Conservation (phyloP, 352 stramenopile species). For the Globisporangium apiculatum region DNA sequence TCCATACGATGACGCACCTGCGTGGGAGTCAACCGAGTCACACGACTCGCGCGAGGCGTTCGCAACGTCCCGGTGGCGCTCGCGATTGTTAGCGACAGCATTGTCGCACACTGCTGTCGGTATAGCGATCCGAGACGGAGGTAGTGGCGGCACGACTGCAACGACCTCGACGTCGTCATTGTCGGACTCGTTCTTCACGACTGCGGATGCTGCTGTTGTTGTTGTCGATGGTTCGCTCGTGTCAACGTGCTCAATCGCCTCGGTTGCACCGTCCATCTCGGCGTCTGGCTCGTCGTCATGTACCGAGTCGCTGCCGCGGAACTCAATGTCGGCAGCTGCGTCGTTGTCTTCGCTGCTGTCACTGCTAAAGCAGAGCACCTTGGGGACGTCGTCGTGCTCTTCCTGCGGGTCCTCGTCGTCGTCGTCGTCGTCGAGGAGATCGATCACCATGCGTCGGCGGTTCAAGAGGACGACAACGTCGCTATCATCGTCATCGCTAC, state of each 20-base stretch:
- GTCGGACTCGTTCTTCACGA: slow-evolving; percentile 8
- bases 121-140: background rate
- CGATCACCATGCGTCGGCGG: slow-evolving; percentile 5
- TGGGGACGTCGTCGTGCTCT: slow-evolving; percentile 22
- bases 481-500: background rate
- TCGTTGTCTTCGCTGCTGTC: slow-evolving; percentile 34
- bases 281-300: slow-evolving; percentile 2
- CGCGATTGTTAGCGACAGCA: too few relatives aligned
- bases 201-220: background rate
- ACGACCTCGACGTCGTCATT: slow-evolving; percentile 4
- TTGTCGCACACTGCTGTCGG: too few relatives aligned
- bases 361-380: slow-evolving; percentile 34
- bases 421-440: slow-evolving; percentile 12
- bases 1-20: background rate
- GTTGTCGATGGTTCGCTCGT: background rate
- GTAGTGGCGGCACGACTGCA: background rate
- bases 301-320: background rate
- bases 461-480: background rate
- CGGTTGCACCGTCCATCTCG: slow-evolving; percentile 7
- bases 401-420: slow-evolving; percentile 17
- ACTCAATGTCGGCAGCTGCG: slow-evolving; percentile 17
- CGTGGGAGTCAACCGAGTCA: slow-evolving; percentile 6
- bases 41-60: slow-evolving; percentile 8
- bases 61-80: background rate
- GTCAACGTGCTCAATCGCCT: background rate